These are phyloP conservation scores for Rhizophora mangle DNA, from an alignment of 345 rosid genomes.

Conservation along the genomic window DNA sequence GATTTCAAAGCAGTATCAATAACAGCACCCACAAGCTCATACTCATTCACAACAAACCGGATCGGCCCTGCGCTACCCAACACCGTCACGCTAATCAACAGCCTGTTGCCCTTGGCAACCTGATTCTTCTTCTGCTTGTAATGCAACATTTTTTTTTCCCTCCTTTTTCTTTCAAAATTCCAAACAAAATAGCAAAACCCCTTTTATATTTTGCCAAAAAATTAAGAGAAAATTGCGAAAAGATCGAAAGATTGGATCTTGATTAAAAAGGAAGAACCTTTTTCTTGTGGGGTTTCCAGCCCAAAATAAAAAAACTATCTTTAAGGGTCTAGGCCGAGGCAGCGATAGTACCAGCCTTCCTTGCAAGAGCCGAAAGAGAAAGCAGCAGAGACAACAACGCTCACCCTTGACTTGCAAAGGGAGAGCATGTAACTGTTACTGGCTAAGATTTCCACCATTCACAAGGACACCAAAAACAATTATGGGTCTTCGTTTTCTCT, in stretches of 20 bases:
- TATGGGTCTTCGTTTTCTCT: neutral
- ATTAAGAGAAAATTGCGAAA: neutral
- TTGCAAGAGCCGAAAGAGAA: conserved; percentile 98
- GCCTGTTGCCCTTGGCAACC: conserved; percentile 57
- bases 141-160: conserved; percentile 49
- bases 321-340: conserved; percentile 95
- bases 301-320: neutral
- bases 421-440: conserved; percentile 67
- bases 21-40: conserved; percentile 69
- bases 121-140: conserved; percentile 84
- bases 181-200: conserved; percentile 9
- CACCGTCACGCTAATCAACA: conserved; percentile 76
- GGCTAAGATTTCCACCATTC: conserved; percentile 91
- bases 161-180: neutral
- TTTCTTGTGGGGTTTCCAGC: neutral
- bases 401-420: conserved; percentile 80
- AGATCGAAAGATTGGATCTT: neutral
- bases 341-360: conserved; percentile 99
- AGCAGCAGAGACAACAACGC: conserved; percentile 51
- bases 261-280: neutral
- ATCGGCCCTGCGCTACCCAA: conserved; percentile 96
- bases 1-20: conserved; percentile 76
- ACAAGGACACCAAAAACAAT: conserved; percentile 36
- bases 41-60: conserved; percentile 81
- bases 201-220: neutral